phyloP scores from a whole-genome alignment of 169 alveolate species.

The Blepharisma undulans region DNA sequence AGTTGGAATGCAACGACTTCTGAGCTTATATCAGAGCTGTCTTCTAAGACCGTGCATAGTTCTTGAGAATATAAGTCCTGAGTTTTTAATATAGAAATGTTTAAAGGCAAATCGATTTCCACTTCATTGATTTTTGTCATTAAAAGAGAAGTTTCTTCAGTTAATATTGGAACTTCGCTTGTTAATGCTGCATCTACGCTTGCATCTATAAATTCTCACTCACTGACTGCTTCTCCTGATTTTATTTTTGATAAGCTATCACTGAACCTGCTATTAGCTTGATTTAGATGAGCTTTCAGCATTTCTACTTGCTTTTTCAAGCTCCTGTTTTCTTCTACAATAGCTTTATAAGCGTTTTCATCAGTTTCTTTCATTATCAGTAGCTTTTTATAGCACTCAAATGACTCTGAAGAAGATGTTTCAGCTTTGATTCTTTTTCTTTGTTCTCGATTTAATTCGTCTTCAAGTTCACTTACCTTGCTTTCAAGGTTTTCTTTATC shows the following conservation, averaged over 20 bases:
- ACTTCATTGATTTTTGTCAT: not conserved
- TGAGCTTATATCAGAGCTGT: not conserved
- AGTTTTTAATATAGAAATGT: not conserved
- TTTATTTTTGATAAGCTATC: not conserved
- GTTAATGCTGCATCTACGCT: not conserved
- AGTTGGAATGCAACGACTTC: not conserved
- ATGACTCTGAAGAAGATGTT: not conserved
- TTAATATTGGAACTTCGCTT: not conserved
- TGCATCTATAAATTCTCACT: constrained; percentile 10
- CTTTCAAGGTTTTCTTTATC: constrained; percentile 1
- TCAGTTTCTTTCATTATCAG: not conserved
- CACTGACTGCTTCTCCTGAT: not conserved
- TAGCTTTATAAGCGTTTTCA: too few relatives aligned
- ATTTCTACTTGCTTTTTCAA: not conserved
- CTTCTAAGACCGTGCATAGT: not conserved
- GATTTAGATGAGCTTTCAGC: not conserved
- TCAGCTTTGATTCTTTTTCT: not conserved
- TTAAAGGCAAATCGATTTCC: not conserved
- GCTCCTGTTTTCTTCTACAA: not conserved
- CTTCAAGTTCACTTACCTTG: not conserved
- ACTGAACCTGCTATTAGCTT: not conserved
- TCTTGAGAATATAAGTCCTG: not conserved
- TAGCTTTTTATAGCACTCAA: not conserved
- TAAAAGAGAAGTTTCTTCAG: not conserved
- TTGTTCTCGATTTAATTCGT: not conserved